Evolutionary conservation across 768 basidiomycete species (phyloP), one percentile per base, ranked within the genome.

Genomic region (Leccinum arenicola): DNA sequence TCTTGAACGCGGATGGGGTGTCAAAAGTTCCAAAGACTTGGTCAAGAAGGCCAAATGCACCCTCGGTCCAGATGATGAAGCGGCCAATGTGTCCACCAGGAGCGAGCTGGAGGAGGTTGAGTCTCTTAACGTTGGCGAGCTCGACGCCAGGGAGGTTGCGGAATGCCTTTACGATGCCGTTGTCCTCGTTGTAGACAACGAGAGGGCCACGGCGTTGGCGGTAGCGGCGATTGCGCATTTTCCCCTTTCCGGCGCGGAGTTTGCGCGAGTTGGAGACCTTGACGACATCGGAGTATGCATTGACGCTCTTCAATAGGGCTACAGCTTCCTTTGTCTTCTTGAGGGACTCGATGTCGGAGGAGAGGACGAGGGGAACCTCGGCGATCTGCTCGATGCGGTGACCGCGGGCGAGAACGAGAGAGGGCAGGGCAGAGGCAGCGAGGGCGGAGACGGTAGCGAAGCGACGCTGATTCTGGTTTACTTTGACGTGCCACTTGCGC

Each of bases 401-500:
- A 50, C 97, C 97, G 68, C 97, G 95, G 54, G 97, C 97, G 68
- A 98, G 93, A 71, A 99, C 95, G 73, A 99, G 91, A 45, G 96
- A 95, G 4, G 66, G 96, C 61, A 99, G 87, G 49, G 96, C 97
- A 54, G 97, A 96, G 3, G 97, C 97, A 54, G 97, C 97, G 59
- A 99, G 86, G 52, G 97, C 97, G 62, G 97, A 98, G 66, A 98
- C 96, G 63, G 92, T 87, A 57, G 97, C 97, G 76, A 94, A 99
- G 65, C 97, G 91, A 75, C 92, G 92, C 80, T 98, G 95, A 85
- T 95, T 96, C 83, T 95, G 92, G 88, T 95, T 95, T 61, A 98
- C 92, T 82, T 98, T 99, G 82, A 98, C 91, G 80, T 99, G 97
- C 97, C 97, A 99, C 77, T 88, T 95, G 79, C 96, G 90, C 96